Conservation (phyloP, 352 stramenopile genomes). For the Thraustochytrium sp. region DNA sequence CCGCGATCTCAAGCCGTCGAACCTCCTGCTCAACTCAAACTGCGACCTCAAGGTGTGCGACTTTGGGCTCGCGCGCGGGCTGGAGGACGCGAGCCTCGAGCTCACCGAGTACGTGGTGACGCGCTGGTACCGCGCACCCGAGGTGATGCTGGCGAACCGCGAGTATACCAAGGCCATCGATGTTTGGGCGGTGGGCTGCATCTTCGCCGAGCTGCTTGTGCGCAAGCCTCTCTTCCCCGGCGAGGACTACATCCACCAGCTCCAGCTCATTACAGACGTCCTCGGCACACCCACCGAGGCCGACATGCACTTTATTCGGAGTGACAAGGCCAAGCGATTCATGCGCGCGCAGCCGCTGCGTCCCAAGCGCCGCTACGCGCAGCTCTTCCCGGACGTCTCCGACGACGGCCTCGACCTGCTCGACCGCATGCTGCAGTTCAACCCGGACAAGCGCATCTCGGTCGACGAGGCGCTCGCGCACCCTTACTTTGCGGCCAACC, state of each 20-base stretch:
- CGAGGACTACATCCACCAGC: constrained; percentile 99
- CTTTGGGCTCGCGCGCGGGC: constrained; percentile 69
- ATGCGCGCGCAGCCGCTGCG: constrained; percentile 54
- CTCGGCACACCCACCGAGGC: constrained; percentile 74
- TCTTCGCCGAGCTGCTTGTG: constrained; percentile 83
- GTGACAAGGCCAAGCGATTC: constrained; percentile 75
- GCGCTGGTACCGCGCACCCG: constrained; percentile 83
- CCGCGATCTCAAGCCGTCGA: constrained; percentile 93
- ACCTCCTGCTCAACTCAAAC: constrained; percentile 89
- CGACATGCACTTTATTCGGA: constrained; percentile 81
- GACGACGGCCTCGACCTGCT: constrained; percentile 73
- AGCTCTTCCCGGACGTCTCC: constrained; percentile 64
- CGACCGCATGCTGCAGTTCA: constrained; percentile 82
- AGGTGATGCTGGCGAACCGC: constrained; percentile 96
- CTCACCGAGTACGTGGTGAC: constrained; percentile 84
- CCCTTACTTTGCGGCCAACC: constrained; percentile 60
- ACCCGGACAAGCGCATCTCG: constrained; percentile 83
- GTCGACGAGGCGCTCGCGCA: constrained; percentile 82
- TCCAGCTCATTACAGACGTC: constrained; percentile 88
- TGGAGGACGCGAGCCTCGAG: not conserved
- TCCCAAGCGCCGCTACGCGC: not conserved
- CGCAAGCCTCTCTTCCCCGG: constrained; percentile 82
- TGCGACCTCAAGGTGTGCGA: constrained; percentile 83
- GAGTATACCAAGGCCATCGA: constrained; percentile 76
- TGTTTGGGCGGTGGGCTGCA: constrained; percentile 69